Evolutionary conservation across 2,329 filamentous ascomycete genomes (phyloP).

Genomic region (Trichophyton rubrum): DNA sequence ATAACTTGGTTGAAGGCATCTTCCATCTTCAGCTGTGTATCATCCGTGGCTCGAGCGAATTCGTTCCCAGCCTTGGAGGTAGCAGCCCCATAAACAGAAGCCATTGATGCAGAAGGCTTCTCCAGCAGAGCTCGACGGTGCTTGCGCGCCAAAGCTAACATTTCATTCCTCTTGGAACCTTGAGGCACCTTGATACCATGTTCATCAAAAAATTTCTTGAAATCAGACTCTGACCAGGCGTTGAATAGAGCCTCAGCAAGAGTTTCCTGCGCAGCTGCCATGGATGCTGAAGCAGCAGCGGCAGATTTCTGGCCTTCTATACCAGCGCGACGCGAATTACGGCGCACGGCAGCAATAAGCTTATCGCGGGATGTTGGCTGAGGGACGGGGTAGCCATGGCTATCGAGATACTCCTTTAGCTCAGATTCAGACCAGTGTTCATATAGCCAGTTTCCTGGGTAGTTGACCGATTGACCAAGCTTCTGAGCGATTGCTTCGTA

Average conservation of each 20-base stretch:
- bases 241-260: constrained; percentile 76
- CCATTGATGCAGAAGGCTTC: constrained; percentile 23
- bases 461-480: constrained; percentile 62
- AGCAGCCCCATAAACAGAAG: constrained; percentile 50
- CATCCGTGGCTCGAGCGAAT: constrained; percentile 62
- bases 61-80: constrained; percentile 64
- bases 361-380: constrained; percentile 77
- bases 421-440: constrained; percentile 84
- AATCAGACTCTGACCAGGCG: constrained; percentile 74
- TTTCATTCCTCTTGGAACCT: constrained; percentile 78
- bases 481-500: constrained; percentile 69
- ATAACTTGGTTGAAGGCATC: constrained; percentile 55
- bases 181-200: constrained; percentile 83
- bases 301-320: constrained; percentile 52
- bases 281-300: constrained; percentile 50
- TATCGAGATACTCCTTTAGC: constrained; percentile 85
- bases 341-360: constrained; percentile 76
- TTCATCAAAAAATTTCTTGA: constrained; percentile 90
- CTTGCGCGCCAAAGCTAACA: constrained; percentile 80
- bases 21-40: constrained; percentile 48
- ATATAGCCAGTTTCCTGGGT: constrained; percentile 93
- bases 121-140: constrained; percentile 52
- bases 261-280: constrained; percentile 57
- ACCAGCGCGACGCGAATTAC: constrained; percentile 72
- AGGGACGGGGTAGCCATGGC: constrained; percentile 70